Percentiles rank a stretch among this genome's conserved stretches.
phyloP scores from a whole-genome alignment of 163 green algal genomes.

The Chlamydomonas reinhardtii region DNA sequence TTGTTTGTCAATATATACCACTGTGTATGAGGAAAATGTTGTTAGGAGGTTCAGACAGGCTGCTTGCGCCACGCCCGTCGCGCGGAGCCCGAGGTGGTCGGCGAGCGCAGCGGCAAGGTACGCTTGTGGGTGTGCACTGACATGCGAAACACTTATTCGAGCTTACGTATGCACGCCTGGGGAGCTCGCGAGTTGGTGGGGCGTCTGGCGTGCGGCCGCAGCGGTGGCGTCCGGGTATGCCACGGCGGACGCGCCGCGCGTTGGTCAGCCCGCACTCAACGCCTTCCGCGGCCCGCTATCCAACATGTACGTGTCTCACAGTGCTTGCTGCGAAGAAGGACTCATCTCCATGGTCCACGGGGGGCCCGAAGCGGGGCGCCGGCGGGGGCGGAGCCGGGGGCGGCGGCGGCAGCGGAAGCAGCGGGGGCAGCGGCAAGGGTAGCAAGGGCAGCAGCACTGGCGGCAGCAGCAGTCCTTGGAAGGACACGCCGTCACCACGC shows the following conservation, averaged over 20 bases:
- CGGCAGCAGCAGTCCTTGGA: slow-evolving; percentile 13
- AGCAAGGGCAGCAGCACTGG: neutral
- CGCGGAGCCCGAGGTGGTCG: too few species aligned
- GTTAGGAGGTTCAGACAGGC: neutral
- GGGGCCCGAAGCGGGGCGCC: slow-evolving; percentile 22
- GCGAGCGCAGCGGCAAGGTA: too few species aligned
- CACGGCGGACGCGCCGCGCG: neutral
- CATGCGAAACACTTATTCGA: too few species aligned
- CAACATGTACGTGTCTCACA: neutral
- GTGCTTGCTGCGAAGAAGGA: slow-evolving; percentile 33
- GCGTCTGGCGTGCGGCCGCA: too few species aligned
- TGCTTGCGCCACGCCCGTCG: too few species aligned
- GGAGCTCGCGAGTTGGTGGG: too few species aligned
- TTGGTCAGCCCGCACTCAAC: neutral
- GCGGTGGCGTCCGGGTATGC: too few species aligned
- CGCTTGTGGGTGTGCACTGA: too few species aligned
- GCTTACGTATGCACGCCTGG: too few species aligned
- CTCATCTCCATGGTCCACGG: slow-evolving; percentile 15
- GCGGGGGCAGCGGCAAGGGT: neutral
- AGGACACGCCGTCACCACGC: neutral
- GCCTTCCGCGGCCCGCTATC: neutral
- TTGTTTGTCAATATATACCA: too few species aligned
- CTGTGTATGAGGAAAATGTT: too few species aligned
- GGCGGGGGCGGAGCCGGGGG: neutral
- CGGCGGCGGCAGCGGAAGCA: neutral